Conservation (phyloP, 192 early-diverging fungal genomes). For the Linnemannia elongata region DNA sequence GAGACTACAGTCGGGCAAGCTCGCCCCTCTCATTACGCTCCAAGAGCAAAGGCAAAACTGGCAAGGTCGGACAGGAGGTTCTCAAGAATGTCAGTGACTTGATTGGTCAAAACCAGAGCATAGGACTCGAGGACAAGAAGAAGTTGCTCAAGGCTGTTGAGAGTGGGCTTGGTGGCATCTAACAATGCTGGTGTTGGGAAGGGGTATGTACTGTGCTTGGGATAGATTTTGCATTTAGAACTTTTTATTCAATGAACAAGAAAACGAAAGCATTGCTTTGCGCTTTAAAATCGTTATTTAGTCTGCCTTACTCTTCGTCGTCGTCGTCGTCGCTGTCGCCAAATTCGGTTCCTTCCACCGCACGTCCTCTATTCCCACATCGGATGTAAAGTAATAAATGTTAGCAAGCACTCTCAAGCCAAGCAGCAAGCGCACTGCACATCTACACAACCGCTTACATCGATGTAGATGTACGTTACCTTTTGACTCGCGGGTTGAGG, state of each 20-base stretch:
- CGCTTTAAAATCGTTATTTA: not conserved
- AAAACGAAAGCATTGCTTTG: no score
- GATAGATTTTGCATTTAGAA: not conserved
- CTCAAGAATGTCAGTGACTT: constrained; percentile 23
- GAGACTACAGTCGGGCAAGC: constrained; percentile 44
- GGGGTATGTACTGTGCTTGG: no score
- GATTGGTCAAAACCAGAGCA: constrained; percentile 50
- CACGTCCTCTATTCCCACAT: constrained; percentile 11
- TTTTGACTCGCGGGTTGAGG: constrained; percentile 46
- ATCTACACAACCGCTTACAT: no score
- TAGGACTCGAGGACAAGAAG: constrained; percentile 56
- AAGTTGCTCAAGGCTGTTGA: constrained; percentile 44
- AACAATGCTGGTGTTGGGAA: not conserved
- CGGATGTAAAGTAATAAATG: not conserved
- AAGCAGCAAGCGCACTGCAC: not conserved
- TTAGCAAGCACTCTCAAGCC: not conserved
- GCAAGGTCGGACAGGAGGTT: constrained; percentile 11
- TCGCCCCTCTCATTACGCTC: constrained; percentile 29
- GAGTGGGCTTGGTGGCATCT: constrained; percentile 18
- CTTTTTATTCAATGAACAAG: not conserved
- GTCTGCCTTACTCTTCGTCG: not conserved
- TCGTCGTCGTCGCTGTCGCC: constrained; percentile 46
- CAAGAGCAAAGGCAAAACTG: not conserved
- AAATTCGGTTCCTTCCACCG: constrained; percentile 51
- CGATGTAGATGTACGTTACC: not conserved